phyloP scores from a whole-genome alignment of 2,329 filamentous ascomycete genomes.

The Dactylella cylindrospora region DNA sequence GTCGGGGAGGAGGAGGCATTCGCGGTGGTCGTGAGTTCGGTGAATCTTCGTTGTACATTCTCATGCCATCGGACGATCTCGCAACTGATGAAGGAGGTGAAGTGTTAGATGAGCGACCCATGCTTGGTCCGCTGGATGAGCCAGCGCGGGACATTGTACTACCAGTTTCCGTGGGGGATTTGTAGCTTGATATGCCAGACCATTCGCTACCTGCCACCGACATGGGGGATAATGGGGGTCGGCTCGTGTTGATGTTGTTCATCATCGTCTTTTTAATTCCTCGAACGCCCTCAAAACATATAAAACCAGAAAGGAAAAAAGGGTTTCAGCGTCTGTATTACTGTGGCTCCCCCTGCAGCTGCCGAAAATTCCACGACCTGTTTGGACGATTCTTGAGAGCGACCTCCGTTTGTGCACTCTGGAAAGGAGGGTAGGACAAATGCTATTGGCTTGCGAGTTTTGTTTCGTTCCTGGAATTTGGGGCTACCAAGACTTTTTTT shows the following conservation, averaged over 20 bases:
- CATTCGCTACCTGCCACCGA: slow-evolving; percentile 81
- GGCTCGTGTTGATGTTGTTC: slow-evolving; percentile 36
- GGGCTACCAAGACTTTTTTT: neutral
- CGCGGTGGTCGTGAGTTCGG: slow-evolving; percentile 45
- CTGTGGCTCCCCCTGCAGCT: too few relatives aligned
- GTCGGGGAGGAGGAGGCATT: slow-evolving; percentile 31
- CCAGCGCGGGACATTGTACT: slow-evolving; percentile 60
- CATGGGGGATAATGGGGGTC: slow-evolving; percentile 70
- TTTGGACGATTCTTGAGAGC: too few relatives aligned
- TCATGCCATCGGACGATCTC: slow-evolving; percentile 77
- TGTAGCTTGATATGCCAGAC: slow-evolving; percentile 70
- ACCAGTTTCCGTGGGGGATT: slow-evolving; percentile 56
- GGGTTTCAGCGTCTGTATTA: too few relatives aligned
- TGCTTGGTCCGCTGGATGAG: slow-evolving; percentile 50
- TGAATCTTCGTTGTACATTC: slow-evolving; percentile 56
- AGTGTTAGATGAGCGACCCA: slow-evolving; percentile 53
- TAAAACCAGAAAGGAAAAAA: too few relatives aligned
- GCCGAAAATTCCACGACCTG: neutral
- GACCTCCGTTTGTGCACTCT: too few relatives aligned
- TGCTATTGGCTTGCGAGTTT: too few relatives aligned
- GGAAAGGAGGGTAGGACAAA: too few relatives aligned
- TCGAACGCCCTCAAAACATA: slow-evolving; percentile 41
- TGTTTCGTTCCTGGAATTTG: too few relatives aligned
- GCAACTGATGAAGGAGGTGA: slow-evolving; percentile 88
- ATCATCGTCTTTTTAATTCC: slow-evolving; percentile 36